Evolutionary conservation across 1,139 yeast species (phyloP), one percentile per base, ranked within the genome.

Genomic region (Scheffersomyces quercinus): DNA sequence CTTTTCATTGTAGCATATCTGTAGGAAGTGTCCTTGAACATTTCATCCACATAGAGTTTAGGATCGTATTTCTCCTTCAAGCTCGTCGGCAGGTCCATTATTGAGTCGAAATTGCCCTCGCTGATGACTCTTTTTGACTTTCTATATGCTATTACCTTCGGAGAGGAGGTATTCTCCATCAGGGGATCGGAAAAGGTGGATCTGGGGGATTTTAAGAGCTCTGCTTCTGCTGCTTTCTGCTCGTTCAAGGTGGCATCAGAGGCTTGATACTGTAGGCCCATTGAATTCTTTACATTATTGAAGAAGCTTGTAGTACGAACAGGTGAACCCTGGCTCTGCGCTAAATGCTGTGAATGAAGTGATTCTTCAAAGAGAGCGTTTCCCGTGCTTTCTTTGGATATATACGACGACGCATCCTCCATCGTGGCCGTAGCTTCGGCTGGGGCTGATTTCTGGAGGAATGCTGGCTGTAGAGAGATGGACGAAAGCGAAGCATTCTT

Each of bases 1-100:
- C 97, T 73, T 50, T 79, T 81, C 52, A 77, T 75, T 11, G 85
- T 75, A 1, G 98, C 91, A 60, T 73, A 85, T 39, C 77, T 61
- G 50, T 59, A 81, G 33, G 47, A 58, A 1, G 76, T 60, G 45
- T 61, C 68, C 33, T 59, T 59, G 48, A 56, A 70, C 42, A 58
- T 60, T 46, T 72, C 77, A 38, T 64, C 73, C n/a, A 63, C 64
- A 45, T 73, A 74, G 16, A 72, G 52, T 41, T 57, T 61, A 2
- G 63, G 49, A 47, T 73, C 78, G 45, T 52, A 68, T 41, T 59
- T 62, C 12, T 62, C 63, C 38, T 60, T 51, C 53, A 47, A 11
- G 40, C 37, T 42, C 10, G 45, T 43, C 4, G 42, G 14, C 6
- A 38, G 39, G 5, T 47, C 49, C 24, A 54, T 46, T 2, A 59